Evolutionary conservation across 2,329 filamentous ascomycete genomes (phyloP).

Genomic region (Rutstroemia sp.): DNA sequence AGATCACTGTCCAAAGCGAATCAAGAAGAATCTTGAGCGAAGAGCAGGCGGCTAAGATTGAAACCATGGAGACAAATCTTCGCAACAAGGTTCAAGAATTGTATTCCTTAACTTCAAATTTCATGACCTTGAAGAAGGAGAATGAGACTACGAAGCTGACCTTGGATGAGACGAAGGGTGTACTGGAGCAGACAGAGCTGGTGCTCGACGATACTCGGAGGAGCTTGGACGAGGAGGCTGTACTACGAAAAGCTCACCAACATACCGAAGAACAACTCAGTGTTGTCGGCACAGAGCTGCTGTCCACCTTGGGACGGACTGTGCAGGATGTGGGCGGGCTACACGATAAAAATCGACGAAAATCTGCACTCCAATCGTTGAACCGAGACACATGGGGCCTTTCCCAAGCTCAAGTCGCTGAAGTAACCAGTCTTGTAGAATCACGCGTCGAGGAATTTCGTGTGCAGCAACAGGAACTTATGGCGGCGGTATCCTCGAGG

Average conservation of each 20-base stretch:
- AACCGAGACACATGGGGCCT: conserved; percentile 76
- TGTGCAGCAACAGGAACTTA: conserved; percentile 61
- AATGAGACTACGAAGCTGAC: conserved; percentile 67
- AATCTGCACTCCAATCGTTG: conserved; percentile 71
- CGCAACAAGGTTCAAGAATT: conserved; percentile 92
- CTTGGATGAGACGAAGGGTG: conserved; percentile 71
- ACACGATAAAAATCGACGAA: conserved; percentile 78
- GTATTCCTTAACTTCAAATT: conserved; percentile 76
- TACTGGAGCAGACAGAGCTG: conserved; percentile 82
- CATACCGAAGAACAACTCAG: conserved; percentile 74
- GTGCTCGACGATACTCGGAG: conserved; percentile 72
- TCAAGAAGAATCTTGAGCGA: conserved; percentile 85
- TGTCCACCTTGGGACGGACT: conserved; percentile 70
- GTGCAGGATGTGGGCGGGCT: conserved; percentile 75
- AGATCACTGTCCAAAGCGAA: conserved; percentile 86
- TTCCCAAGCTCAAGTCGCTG: conserved; percentile 66
- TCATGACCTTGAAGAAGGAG: conserved; percentile 83
- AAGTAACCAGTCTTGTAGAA: conserved; percentile 73
- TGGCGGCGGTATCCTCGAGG: conserved; percentile 58
- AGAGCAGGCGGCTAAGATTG: conserved; percentile 86
- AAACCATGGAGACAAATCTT: conserved; percentile 83
- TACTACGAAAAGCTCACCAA: conserved; percentile 76
- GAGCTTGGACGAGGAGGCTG: conserved; percentile 70
- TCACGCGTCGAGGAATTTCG: conserved; percentile 66
- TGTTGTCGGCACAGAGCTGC: conserved; percentile 64